A percentile compares a stretch with the other conserved stretches of the same genome.
Evolutionary conservation across 305 asterid genomes (phyloP).

Genomic region (Nicotiana rustica): DNA sequence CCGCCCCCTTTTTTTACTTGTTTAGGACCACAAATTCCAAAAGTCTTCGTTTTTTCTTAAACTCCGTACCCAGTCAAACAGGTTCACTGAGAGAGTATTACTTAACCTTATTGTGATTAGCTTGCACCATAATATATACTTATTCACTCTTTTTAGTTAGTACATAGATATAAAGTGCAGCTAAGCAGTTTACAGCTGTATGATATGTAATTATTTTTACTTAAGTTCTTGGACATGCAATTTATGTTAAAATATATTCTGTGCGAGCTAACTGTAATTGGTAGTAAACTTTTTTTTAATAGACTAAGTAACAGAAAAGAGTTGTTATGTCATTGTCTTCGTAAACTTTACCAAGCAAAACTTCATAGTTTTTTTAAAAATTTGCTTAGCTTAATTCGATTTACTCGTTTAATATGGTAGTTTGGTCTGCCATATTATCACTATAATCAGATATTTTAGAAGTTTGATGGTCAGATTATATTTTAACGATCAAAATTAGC

Average conservation of each 20-base stretch:
- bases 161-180: neutral
- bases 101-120: too few relatives aligned
- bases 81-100: too few relatives aligned
- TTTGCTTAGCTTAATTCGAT: neutral
- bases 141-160: neutral
- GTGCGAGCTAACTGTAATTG: neutral
- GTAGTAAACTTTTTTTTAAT: neutral
- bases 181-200: slow-evolving; percentile 29
- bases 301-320: neutral
- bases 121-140: neutral
- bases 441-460: neutral
- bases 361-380: neutral
- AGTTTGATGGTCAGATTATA: neutral
- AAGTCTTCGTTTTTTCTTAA: too few relatives aligned
- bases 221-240: neutral
- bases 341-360: neutral
- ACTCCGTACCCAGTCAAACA: too few relatives aligned
- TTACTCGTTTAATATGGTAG: neutral
- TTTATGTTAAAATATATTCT: neutral
- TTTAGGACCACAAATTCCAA: too few relatives aligned
- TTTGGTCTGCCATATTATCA: neutral
- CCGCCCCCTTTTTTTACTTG: too few relatives aligned
- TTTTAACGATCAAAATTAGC: neutral
- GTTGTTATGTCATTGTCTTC: neutral
- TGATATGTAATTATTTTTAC: neutral